Percentiles rank a stretch among this genome's conserved stretches.
Conservation (phyloP, 768 basidiomycete genomes). For the Leccinum subtestaceum region DNA sequence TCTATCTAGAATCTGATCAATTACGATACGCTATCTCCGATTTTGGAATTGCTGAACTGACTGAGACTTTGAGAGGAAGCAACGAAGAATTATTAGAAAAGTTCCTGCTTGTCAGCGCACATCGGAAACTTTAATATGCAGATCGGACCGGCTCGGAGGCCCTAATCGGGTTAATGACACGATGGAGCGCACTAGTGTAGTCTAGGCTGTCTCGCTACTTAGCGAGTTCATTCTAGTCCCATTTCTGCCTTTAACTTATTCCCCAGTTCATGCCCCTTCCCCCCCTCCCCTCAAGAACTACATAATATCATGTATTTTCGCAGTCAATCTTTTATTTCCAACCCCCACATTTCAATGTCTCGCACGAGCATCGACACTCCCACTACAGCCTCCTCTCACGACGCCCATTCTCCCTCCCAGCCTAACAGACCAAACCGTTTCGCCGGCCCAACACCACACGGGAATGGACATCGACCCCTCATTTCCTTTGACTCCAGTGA, state of each 20-base stretch:
- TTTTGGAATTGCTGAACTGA: not conserved
- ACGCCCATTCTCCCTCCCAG: not conserved
- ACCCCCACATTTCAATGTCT: not conserved
- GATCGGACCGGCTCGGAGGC: not conserved
- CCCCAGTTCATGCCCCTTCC: constrained; percentile 2
- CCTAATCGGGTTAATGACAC: not conserved
- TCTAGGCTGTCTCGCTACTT: not conserved
- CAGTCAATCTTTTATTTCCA: not conserved
- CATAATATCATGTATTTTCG: not conserved
- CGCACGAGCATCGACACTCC: not conserved
- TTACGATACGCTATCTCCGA: not conserved
- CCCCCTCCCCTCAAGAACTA: constrained; percentile 7
- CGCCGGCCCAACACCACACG: not conserved
- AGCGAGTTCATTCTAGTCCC: not conserved
- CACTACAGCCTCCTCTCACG: not conserved
- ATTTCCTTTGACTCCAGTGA: constrained; percentile 15
- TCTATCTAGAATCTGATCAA: not conserved
- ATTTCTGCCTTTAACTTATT: constrained; percentile 4
- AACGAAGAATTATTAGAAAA: not conserved
- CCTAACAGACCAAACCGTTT: not conserved
- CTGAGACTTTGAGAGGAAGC: no score
- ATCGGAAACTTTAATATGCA: not conserved
- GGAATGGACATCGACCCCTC: not conserved
- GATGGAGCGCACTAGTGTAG: not conserved
- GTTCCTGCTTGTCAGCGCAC: not conserved